A percentile compares a stretch with the other conserved stretches of the same genome.
Evolutionary conservation across 208 protist genomes (phyloP).

Genomic region (Leishmania tarentolae): DNA sequence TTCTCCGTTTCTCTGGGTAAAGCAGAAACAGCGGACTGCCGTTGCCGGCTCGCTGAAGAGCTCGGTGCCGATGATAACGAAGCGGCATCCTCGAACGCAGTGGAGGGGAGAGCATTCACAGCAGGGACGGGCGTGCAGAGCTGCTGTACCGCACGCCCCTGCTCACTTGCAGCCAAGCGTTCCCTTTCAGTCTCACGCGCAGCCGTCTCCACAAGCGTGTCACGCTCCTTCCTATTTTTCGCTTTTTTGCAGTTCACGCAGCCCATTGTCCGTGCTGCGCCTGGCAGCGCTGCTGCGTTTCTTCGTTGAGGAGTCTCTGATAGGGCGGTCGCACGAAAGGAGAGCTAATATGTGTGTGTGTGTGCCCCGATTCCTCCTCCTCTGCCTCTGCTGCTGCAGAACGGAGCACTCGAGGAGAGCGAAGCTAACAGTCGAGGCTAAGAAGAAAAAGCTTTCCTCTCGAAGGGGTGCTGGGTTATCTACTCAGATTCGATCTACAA

Average conservation of each 20-base stretch:
- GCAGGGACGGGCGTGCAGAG: not conserved
- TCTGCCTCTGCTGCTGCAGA: not conserved
- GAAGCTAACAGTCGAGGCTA: not conserved
- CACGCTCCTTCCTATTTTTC: constrained; percentile 3
- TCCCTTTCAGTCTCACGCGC: constrained; percentile 15
- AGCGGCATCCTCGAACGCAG: not conserved
- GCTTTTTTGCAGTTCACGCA: constrained; percentile 17
- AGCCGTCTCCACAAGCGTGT: constrained; percentile 14
- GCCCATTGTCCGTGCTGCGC: constrained; percentile 14
- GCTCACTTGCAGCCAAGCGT: constrained; percentile 8
- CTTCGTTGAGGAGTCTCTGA: not conserved
- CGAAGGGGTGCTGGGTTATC: too few relatives aligned
- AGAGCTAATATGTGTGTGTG: not conserved
- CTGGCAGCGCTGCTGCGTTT: not conserved
- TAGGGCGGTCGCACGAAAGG: not conserved
- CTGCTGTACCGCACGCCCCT: not conserved
- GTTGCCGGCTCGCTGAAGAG: not conserved
- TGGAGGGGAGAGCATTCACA: not conserved
- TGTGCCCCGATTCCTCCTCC: too few relatives aligned
- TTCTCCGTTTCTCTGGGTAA: not conserved
- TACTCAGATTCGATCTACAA: not conserved
- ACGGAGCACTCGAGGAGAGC: not conserved
- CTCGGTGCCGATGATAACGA: too few relatives aligned
- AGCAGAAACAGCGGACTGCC: not conserved
- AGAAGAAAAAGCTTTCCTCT: not conserved